These are phyloP conservation scores for Sordaria brevicollis DNA, from an alignment of 495 filamentous ascomycete genomes.

Conservation along the genomic window DNA sequence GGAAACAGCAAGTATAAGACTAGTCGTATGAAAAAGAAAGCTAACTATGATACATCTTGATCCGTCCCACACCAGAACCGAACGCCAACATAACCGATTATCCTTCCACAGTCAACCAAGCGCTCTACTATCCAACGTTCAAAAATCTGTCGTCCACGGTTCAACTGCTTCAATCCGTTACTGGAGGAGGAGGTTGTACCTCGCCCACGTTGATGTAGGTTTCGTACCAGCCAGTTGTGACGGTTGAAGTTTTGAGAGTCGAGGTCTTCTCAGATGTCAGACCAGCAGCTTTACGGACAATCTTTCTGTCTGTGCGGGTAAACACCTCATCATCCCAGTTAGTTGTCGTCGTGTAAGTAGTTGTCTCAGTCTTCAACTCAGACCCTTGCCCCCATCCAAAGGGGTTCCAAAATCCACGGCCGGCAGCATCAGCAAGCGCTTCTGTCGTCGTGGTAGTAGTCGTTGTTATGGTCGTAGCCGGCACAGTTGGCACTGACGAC, in stretches of 20 bases:
- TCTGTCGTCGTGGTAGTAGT: neutral
- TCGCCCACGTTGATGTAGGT: neutral
- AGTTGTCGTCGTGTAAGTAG: neutral
- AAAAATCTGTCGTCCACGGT: neutral
- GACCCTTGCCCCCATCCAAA: neutral
- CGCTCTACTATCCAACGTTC: neutral
- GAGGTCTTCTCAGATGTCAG: neutral
- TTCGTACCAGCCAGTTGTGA: neutral
- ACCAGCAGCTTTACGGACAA: neutral
- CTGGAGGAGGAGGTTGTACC: neutral
- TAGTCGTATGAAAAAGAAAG: no score
- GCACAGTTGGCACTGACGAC: neutral
- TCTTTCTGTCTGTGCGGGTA: neutral
- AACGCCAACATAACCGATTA: neutral
- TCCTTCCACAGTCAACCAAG: neutral
- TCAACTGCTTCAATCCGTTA: neutral
- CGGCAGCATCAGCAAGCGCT: neutral
- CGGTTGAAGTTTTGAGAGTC: neutral
- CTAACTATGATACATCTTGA: neutral
- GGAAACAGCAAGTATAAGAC: neutral
- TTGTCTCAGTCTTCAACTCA: neutral
- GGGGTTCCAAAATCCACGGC: neutral
- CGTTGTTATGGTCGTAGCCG: no score
- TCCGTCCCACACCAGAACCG: neutral
- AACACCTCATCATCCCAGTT: neutral